Evolutionary conservation across 1,284 basidiomycete genomes (phyloP), one percentile per base, ranked within the genome.

Genomic region (Trichosporon sp.): DNA sequence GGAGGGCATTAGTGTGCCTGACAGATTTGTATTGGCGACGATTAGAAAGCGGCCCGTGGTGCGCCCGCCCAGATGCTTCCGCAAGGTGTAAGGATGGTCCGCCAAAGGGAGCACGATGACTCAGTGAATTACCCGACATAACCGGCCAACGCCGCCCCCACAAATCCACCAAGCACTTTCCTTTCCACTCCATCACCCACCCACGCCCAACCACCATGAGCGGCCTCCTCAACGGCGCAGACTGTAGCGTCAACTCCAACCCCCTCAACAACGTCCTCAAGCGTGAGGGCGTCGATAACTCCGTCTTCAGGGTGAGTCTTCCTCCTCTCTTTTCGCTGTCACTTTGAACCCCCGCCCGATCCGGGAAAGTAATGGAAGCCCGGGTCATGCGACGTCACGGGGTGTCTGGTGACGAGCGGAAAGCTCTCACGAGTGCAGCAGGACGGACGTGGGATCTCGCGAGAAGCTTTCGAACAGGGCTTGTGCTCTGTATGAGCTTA

Each of bases 201-300:
- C 31, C 31, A n/a, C 35, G 11, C 35, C 38, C 31, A 16, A 8
- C 48, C 68, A 78, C 54, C 61, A 84, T 83, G 82, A 81, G 83
- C 72, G 78, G 85, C 71, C 88, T 98, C 74, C 89, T 98, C 75
- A 94, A 92, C 69, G 95, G 94, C 74, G 89, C 94, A 68, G 96
- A 96, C 84, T 97, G 96, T 84, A 91, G 91, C 7, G 89, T 90
- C 26, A 88, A 90, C 5, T 88, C 91, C 69, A 98, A 98, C 81
- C 94, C 95, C 3, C 87, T 99, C 38, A 90, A 92, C 19, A 92
- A 94, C 78, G 91, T 98, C 59, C 87, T 96, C 72, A 98, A 98
- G 83, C 92, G 97, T 77, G 90, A 94, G 4, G 93, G 95, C 74
- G 90, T 90, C 2, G 96, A 98, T 84, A 90, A 92, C 70, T 94